phyloP scores from a whole-genome alignment of 1,284 basidiomycete genomes.

The Malassezia equina region DNA sequence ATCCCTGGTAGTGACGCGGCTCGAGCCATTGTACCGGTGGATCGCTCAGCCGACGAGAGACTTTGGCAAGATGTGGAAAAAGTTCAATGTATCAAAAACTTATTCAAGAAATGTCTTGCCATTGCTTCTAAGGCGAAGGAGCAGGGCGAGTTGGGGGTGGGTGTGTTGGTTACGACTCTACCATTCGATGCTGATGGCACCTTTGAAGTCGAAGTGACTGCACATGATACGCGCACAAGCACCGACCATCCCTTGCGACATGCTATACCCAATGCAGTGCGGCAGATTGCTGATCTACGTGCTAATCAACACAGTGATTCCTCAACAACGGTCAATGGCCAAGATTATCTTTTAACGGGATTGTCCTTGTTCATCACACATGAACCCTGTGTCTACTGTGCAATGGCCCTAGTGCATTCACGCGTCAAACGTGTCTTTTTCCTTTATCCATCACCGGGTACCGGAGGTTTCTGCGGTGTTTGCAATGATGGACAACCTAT shows the following conservation, averaged over 20 bases:
- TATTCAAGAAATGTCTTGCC: conserved; percentile 18
- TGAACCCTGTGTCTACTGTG: conserved; percentile 45
- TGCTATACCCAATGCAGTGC: conserved; percentile 28
- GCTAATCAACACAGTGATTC: background rate
- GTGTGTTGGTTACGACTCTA: conserved; percentile 9
- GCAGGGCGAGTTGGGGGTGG: conserved; percentile 8
- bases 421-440: conserved; percentile 36
- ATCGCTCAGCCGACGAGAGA: conserved; percentile 23
- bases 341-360: conserved; percentile 41
- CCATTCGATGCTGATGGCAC: conserved; percentile 1
- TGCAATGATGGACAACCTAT: conserved; percentile 3
- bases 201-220: conserved; percentile 17
- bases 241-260: conserved; percentile 39
- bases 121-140: conserved; percentile 16
- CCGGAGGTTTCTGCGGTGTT: conserved; percentile 38
- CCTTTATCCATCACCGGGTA: conserved; percentile 27
- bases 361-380: conserved; percentile 38
- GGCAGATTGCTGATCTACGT: conserved; percentile 22
- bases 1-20: conserved; percentile 18
- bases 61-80: conserved; percentile 11
- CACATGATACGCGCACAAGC: conserved; percentile 26
- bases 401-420: conserved; percentile 43
- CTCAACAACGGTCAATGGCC: conserved; percentile 20
- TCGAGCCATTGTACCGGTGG: conserved; percentile 18
- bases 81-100: conserved; percentile 5